A percentile compares a stretch with the other conserved stretches of the same genome.
Conservation (phyloP, 441 rosid genomes). For the Pelargonium myrrhifolium region DNA sequence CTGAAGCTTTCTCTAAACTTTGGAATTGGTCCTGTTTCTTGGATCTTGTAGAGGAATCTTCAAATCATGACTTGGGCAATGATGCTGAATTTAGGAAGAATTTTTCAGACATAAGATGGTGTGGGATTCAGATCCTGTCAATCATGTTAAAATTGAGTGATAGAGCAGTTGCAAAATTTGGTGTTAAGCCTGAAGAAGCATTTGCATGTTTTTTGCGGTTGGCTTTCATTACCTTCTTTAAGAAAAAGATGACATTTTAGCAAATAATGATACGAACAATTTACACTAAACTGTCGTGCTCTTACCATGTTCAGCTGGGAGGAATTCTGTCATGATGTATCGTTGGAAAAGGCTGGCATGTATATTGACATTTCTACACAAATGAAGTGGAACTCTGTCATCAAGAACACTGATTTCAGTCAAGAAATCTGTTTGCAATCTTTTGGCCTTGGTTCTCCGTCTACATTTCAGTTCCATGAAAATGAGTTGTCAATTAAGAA, state of each 20-base stretch:
- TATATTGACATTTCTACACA: slow-evolving; percentile 37
- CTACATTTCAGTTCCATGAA: slow-evolving; percentile 28
- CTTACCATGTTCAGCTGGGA: slow-evolving; percentile 61
- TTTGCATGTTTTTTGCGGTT: slow-evolving; percentile 70
- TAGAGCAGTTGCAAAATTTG: slow-evolving; percentile 38
- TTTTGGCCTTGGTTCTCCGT: slow-evolving; percentile 26
- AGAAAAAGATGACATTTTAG: neutral
- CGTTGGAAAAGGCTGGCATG: slow-evolving; percentile 61
- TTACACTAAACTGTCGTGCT: slow-evolving; percentile 15
- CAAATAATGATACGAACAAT: neutral
- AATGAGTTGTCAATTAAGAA: slow-evolving; percentile 40
- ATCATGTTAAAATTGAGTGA: slow-evolving; percentile 50
- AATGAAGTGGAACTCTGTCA: slow-evolving; percentile 17
- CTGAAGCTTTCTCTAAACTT: slow-evolving; percentile 55
- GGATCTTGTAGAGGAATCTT: slow-evolving; percentile 42
- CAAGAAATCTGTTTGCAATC: slow-evolving; percentile 34
- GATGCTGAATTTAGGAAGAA: slow-evolving; percentile 25
- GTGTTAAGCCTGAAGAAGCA: slow-evolving; percentile 50
- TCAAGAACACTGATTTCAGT: slow-evolving; percentile 23
- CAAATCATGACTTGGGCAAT: slow-evolving; percentile 19
- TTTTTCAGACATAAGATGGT: slow-evolving; percentile 64
- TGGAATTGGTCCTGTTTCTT: slow-evolving; percentile 95
- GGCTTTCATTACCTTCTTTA: slow-evolving; percentile 18
- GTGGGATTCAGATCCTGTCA: slow-evolving; percentile 50
- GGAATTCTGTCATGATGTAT: slow-evolving; percentile 74